Evolutionary conservation across 352 stramenopile species (phyloP), one percentile per base, ranked within the genome.

Genomic region (Saprolegnia diclina): DNA sequence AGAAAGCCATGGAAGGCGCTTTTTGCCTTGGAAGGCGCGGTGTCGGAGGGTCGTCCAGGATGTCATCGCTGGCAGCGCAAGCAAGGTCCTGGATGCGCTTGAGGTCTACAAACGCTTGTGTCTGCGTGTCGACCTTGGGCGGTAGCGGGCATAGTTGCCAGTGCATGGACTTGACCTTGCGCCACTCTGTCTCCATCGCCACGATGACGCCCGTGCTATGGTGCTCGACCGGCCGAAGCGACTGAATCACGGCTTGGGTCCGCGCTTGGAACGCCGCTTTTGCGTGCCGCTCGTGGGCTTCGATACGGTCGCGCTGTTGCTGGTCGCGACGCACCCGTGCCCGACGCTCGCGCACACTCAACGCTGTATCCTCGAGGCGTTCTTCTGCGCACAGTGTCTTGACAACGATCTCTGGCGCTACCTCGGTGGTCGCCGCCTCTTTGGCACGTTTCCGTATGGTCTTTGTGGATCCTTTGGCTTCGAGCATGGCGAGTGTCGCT

Each of bases 111-210:
- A 37, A 45, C 9, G 48, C 21, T 18, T n/a, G 24, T 16, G 53
- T 10, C 50, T 59, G 13, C 22, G 42, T 24, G 37, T 54, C 42
- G 19, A 16, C 42, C n/a, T 69, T 69, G 45, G 37, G 50, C 9
- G 29, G 46, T 29, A 63, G 19, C 13, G 38, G 29, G 18, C 53
- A 22, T 4, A 24, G 50, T 14, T 42, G 16, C 63, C 63, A 69
- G 29, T 26, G 11, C 45, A 62, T 57, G 10, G 45, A 11, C 38
- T 62, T 61, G 26, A 61, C 22, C 37, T 62, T 69, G 44, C 53
- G 53, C 63, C 63, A 69, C 53, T 69, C 63, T 14, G 29, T 69
- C 29, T 69, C 63, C 18, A 24, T 19, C 0, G 37, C 21, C 21
- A 29, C 9, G 4, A 54, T 13, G 26, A 22, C 9, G 11, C 19